Conservation (phyloP, 495 filamentous ascomycete species). For the Aspergillus olivimuriae region DNA sequence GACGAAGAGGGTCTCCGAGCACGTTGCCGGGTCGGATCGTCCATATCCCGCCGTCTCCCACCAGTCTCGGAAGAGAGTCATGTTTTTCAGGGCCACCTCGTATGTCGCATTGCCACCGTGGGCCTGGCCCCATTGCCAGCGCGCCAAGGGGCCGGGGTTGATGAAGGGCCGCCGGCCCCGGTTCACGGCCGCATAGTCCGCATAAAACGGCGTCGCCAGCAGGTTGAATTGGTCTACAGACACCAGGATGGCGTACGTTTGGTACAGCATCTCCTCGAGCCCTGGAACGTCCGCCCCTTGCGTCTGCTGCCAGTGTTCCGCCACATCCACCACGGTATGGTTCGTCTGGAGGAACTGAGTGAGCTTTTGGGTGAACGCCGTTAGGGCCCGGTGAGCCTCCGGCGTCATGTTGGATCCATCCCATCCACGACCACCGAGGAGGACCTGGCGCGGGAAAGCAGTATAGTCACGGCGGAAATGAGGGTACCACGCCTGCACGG, state of each 20-base stretch:
- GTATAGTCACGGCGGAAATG: constrained; percentile 24
- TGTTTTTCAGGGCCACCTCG: constrained; percentile 34
- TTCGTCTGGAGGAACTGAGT: constrained; percentile 33
- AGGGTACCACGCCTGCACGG: constrained; percentile 39
- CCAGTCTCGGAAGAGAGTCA: constrained; percentile 49
- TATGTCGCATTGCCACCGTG: constrained; percentile 29
- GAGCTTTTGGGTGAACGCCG: constrained; percentile 34
- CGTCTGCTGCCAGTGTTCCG: constrained; percentile 31
- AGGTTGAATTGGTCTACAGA: constrained; percentile 45
- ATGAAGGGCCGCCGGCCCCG: constrained; percentile 46
- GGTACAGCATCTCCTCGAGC: constrained; percentile 22
- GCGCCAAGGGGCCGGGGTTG: constrained; percentile 45
- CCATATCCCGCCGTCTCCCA: constrained; percentile 41
- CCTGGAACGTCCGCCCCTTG: constrained; percentile 28
- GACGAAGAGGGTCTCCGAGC: constrained; percentile 35
- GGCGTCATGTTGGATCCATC: constrained; percentile 8
- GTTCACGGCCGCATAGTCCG: constrained; percentile 43
- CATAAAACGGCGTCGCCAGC: constrained; percentile 45
- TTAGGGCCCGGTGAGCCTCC: constrained; percentile 23
- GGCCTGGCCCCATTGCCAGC: constrained; percentile 50
- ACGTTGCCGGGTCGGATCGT: constrained; percentile 28
- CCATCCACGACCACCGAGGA: constrained; percentile 7
- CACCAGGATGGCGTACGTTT: constrained; percentile 43
- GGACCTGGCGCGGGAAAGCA: constrained; percentile 21
- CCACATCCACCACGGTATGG: constrained; percentile 27